Conservation (phyloP, 2,329 filamentous ascomycete genomes). For the Penicillium corylophilum region DNA sequence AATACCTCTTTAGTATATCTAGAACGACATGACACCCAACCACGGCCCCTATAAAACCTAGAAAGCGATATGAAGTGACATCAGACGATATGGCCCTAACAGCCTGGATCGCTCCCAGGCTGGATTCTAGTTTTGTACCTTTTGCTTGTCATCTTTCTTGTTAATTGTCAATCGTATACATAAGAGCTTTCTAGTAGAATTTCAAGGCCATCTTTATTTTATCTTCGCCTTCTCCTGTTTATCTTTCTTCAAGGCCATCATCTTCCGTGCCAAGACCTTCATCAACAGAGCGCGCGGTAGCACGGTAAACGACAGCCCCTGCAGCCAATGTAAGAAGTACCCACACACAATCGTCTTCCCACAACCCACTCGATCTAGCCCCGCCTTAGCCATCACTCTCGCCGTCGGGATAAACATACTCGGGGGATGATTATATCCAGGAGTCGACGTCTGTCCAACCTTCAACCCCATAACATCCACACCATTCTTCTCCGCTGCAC, state of each 20-base stretch:
- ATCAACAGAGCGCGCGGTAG: conserved; percentile 19
- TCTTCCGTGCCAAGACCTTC: conserved; percentile 8
- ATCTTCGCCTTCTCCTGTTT: no score
- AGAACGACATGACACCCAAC: no score
- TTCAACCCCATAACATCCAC: conserved; percentile 43
- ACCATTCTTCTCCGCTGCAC: conserved; percentile 36
- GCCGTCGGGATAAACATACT: conserved; percentile 30
- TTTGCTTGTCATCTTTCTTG: not conserved
- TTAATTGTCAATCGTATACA: not conserved
- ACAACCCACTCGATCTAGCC: conserved; percentile 37
- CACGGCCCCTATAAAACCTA: no score
- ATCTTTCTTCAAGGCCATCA: conserved; percentile 13
- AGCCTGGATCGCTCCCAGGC: conserved; percentile 37
- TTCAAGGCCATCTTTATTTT: conserved; percentile 1
- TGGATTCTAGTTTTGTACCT: conserved; percentile 35
- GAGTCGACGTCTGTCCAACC: conserved; percentile 34
- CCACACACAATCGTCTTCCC: conserved; percentile 29
- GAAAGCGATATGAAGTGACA: no score
- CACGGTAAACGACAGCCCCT: conserved; percentile 18
- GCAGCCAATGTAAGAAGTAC: conserved; percentile 36
- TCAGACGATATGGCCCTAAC: conserved; percentile 49
- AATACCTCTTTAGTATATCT: no score
- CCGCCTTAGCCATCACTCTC: conserved; percentile 30
- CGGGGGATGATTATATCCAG: conserved; percentile 22
- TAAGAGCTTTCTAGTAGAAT: not conserved